Evolutionary conservation across 2,329 filamentous ascomycete species (phyloP).

Genomic region (Cladosporium colombiae): DNA sequence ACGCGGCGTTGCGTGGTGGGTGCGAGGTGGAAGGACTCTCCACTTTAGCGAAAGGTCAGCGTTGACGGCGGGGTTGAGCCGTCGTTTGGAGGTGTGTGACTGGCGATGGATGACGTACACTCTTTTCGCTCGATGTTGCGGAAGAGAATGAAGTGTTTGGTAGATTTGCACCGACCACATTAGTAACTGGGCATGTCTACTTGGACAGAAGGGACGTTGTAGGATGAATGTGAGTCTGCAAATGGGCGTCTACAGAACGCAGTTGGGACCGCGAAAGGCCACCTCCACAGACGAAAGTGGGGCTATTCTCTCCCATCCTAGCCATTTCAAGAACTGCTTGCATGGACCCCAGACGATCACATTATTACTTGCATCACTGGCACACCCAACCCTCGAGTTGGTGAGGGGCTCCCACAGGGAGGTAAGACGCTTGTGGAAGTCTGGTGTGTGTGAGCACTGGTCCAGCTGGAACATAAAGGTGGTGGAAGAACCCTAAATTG

Average conservation of each 20-base stretch:
- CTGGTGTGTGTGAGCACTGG: not conserved
- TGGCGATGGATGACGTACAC: not conserved
- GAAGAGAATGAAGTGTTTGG: not conserved
- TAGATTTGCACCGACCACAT: not conserved
- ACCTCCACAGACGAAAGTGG: slow-evolving; percentile 8
- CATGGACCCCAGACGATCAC: slow-evolving; percentile 4
- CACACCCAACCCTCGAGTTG: not conserved
- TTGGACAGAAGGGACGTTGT: not conserved
- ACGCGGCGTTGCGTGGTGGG: slow-evolving; percentile 8
- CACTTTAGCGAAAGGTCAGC: not conserved
- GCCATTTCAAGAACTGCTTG: slow-evolving; percentile 1
- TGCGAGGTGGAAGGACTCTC: not conserved
- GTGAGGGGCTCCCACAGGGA: slow-evolving; percentile 1
- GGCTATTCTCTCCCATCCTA: not conserved
- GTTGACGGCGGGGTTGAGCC: slow-evolving; percentile 7
- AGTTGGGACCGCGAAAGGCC: slow-evolving; percentile 5
- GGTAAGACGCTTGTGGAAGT: not conserved
- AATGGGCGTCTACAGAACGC: not conserved
- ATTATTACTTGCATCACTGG: slow-evolving; percentile 2
- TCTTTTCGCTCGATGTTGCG: not conserved
- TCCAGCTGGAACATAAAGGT: not conserved
- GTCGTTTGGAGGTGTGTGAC: not conserved
- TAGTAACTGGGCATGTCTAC: not conserved
- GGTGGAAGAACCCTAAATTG: not conserved
- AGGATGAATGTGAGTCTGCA: not conserved